Conservation (phyloP, 2,329 filamentous ascomycete species). For the Plenodomus biglobosus region DNA sequence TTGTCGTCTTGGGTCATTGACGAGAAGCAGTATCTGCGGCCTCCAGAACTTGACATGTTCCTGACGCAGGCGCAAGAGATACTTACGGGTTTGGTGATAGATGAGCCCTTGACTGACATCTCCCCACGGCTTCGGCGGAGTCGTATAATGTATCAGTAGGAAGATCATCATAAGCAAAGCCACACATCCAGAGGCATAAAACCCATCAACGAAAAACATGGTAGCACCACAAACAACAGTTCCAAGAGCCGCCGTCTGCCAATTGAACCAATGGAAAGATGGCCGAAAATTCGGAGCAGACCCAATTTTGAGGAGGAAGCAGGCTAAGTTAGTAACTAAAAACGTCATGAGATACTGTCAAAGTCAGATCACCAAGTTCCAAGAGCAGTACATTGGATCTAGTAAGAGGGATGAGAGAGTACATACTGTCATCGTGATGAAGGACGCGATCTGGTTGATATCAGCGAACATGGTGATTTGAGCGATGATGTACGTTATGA, state of each 20-base stretch:
- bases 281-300: constrained; percentile 88
- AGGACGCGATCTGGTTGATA: constrained; percentile 83
- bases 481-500: constrained; percentile 73
- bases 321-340: constrained; percentile 83
- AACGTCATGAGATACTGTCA: constrained; percentile 80
- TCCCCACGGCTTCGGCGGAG: constrained; percentile 84
- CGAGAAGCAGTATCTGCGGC: constrained; percentile 80
- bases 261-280: constrained; percentile 86
- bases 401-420: not conserved
- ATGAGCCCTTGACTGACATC: constrained; percentile 89
- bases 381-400: too few species aligned
- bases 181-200: constrained; percentile 76
- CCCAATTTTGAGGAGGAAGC: constrained; percentile 81
- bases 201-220: constrained; percentile 88
- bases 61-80: constrained; percentile 76
- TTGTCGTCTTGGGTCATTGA: constrained; percentile 79
- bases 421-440: constrained; percentile 77
- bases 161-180: constrained; percentile 75
- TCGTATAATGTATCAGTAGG: constrained; percentile 80
- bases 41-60: constrained; percentile 95
- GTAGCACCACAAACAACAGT: constrained; percentile 74
- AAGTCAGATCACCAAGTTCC: too few species aligned
- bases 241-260: constrained; percentile 76
- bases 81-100: constrained; percentile 85
- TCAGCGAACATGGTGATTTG: constrained; percentile 80